These are phyloP conservation scores for Xylaria longipes DNA, from an alignment of 495 filamentous ascomycete genomes.

Conservation along the genomic window DNA sequence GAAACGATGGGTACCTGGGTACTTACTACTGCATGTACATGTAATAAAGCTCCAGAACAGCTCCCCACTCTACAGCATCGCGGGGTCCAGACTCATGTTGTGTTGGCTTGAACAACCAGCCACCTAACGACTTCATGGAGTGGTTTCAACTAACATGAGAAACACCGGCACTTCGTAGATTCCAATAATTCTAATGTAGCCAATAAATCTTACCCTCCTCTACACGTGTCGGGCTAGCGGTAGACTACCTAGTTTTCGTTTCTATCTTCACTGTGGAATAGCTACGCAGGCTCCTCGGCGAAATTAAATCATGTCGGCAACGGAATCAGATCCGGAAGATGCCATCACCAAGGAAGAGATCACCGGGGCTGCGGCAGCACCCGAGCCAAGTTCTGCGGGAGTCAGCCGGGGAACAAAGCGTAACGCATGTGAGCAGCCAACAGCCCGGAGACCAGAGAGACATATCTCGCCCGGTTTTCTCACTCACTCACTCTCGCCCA, in stretches of 20 bases:
- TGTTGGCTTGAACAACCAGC: background rate
- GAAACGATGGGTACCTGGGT: background rate
- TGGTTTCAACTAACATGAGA: background rate
- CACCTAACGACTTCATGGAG: background rate
- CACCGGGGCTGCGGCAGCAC: slow-evolving; percentile 31
- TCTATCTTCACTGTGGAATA: background rate
- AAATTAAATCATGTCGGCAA: slow-evolving; percentile 30
- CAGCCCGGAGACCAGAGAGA: background rate
- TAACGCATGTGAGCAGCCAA: slow-evolving; percentile 39
- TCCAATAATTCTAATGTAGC: background rate
- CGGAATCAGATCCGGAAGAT: slow-evolving; percentile 36
- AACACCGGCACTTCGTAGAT: background rate
- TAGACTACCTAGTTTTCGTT: background rate
- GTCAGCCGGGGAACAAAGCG: slow-evolving; percentile 34
- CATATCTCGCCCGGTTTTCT: background rate
- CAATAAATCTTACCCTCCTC: background rate
- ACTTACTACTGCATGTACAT: background rate
- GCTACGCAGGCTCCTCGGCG: background rate
- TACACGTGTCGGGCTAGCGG: background rate
- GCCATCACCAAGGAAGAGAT: slow-evolving; percentile 41
- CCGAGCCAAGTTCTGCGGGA: slow-evolving; percentile 18
- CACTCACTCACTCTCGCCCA: background rate
- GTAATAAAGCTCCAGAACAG: background rate
- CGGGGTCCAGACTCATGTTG: background rate
- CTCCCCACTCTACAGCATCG: slow-evolving; percentile 1